phyloP scores from a whole-genome alignment of 225 moss, liverwort and hornwort genomes.

The Sphagnum contortum region DNA sequence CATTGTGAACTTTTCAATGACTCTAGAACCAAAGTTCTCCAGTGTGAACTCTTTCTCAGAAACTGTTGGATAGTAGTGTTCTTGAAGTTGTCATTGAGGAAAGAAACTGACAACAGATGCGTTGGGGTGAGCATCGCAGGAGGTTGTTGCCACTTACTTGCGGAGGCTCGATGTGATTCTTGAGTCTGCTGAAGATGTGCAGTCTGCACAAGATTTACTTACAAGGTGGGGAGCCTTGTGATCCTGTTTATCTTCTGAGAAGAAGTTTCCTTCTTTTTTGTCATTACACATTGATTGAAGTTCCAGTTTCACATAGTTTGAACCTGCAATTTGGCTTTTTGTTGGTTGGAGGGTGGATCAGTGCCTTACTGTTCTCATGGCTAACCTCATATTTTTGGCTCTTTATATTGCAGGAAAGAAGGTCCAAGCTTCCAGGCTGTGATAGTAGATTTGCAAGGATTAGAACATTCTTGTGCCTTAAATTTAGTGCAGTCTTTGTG shows the following conservation, averaged over 20 bases:
- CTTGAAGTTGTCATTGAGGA: not conserved
- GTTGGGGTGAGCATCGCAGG: constrained; percentile 26
- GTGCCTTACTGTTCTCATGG: too few species aligned
- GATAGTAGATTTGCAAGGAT: constrained; percentile 72
- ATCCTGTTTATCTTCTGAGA: too few species aligned
- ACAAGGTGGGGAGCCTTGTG: constrained; percentile 22
- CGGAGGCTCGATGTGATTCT: constrained; percentile 63
- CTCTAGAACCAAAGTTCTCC: too few species aligned
- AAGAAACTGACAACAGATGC: not conserved
- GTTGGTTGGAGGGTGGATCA: too few species aligned
- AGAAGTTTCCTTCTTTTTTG: too few species aligned
- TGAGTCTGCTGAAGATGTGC: constrained; percentile 39
- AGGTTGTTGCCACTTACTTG: constrained; percentile 81
- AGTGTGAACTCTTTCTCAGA: too few species aligned
- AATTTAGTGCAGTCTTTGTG: constrained; percentile 38
- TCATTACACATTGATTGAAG: too few species aligned
- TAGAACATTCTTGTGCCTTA: constrained; percentile 31
- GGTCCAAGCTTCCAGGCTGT: constrained; percentile 43
- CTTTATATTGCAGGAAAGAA: constrained; percentile 29
- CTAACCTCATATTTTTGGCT: too few species aligned
- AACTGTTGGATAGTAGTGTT: not conserved
- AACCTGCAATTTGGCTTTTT: too few species aligned
- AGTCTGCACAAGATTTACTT: constrained; percentile 37
- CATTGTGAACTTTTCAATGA: too few species aligned
- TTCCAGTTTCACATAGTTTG: too few species aligned